Base-by-base conservation (phyloP, 192 early-diverging fungal species). In the Piromyces finnis region DNA sequence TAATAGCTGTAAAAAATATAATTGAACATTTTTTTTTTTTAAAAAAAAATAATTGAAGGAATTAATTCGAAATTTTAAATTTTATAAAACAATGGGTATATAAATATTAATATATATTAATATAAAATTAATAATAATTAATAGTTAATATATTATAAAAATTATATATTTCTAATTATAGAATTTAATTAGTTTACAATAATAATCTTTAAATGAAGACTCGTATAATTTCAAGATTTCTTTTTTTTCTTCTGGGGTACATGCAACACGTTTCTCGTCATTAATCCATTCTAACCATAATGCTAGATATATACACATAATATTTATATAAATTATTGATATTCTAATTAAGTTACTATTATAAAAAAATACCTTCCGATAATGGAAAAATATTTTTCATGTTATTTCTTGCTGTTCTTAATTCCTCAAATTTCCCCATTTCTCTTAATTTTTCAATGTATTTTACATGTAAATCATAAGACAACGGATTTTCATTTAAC, bases 201-300 rank as follows among this genome's bases (percentile, higher is more conserved):
- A 82, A 78, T 94, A 94, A 37, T 94, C 93, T 35, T 91, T 37
- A 1, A 86, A 82, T 0, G 92, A 90, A 77, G 81, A 30, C 26
- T 84, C 78, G 80, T 90, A 94, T 3, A 94, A 81, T 0, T 84
- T 79, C 5, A 89, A 80, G 0, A 94, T 77, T 14, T 81, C 81
- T 29, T 80, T 77, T 80, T 88, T 90, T 39, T 88, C 87, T n/a
- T 87, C 87, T 78, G 82, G 78, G 6, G 82, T 86, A 37, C 80
- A 79, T 11, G 87, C 88, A 77, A 88, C 80, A 16, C 83, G 83
- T 29, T 84, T 83, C 68, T 92, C 91, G 80, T 92, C 92, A 32
- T 92, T 82, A 78, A 94, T 89, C 93, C 92, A 93, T 78, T 92
- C 89, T 79, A 90, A 37, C 92, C 92, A 94, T 29, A 94, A 83